Evolutionary conservation across 805 yeast species (phyloP), one percentile per base, ranked within the genome.

Genomic region (Saccharomycopsis oosterbeekiorum): DNA sequence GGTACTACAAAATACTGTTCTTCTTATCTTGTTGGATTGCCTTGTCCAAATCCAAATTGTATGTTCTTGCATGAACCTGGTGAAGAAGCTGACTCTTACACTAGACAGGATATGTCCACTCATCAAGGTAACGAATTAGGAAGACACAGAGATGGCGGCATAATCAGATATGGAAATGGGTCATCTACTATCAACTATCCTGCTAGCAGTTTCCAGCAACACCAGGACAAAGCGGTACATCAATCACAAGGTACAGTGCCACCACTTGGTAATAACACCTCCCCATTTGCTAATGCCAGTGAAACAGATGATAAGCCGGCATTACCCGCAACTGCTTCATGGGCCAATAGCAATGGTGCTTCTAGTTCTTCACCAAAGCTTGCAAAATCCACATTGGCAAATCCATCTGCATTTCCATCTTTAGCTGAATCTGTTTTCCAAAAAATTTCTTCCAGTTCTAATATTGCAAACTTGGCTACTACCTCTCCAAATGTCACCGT

Each of bases 31-130:
- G 81, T 97, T 67, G 97, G 97, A 42, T 96, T 89, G 71, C 86
- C 94, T 10, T 94, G 99, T 75, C 99, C 97, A 63, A 94, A 94
- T 74, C 98, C 98, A 65, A 90, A 91, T 70, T 94, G 99, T 80
- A 94, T 94, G 99, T 94, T 94, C 70, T 79, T 94, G 69, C 99
- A 94, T 73, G 99, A 94, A 74, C 99, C 99, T 6, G 99, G 99
- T 62, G 99, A 94, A 77, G 99, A 94, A 73, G 98, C 98, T 1
- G 99, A 94, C 69, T 88, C 96, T 11, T 93, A 89, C 75, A 53
- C 53, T 37, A 84, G 97, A 73, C 91, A 89, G 70, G 96, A 89
- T 69, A 78, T 89, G 68, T 84, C 91, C 4, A 88, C 94, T 2
- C 86, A 88, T 71, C 84, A 58, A 40, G 57, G 57, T 11, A 78